These are phyloP conservation scores for Venturia oleaginea DNA, from an alignment of 2,329 filamentous ascomycete species.

Conservation along the genomic window DNA sequence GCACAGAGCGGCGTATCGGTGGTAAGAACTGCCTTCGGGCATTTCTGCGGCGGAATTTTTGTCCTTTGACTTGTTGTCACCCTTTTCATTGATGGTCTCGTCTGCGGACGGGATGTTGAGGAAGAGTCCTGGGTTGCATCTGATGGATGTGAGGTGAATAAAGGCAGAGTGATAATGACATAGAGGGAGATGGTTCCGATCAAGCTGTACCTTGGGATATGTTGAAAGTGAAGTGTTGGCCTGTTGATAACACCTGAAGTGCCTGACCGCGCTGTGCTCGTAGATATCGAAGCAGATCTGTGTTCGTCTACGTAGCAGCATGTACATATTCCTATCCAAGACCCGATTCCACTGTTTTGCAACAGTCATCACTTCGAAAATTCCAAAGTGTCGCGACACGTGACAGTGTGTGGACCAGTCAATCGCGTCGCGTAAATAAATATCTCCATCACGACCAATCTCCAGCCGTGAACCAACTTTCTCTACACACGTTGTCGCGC, in stretches of 20 bases:
- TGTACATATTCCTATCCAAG: too few species aligned
- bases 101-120: conserved; percentile 27
- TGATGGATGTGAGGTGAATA: too few species aligned
- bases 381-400: background rate
- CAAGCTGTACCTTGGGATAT: too few species aligned
- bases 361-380: too few species aligned
- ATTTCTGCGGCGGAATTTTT: conserved; percentile 48
- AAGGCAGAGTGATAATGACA: too few species aligned
- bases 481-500: background rate
- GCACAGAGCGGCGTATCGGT: conserved; percentile 10
- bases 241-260: too few species aligned
- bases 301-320: too few species aligned
- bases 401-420: background rate
- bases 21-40: conserved; percentile 36
- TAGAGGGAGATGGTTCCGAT: too few species aligned
- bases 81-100: conserved; percentile 35
- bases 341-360: too few species aligned
- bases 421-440: background rate
- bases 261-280: too few species aligned
- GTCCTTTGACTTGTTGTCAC: conserved; percentile 25
- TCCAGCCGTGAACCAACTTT: background rate
- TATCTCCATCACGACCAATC: background rate
- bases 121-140: conserved; percentile 20
- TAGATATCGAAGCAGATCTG: too few species aligned
- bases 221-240: too few species aligned